Evolutionary conservation across 306 rosid genomes (phyloP), one percentile per base, ranked within the genome.

Genomic region (Cucurbita argyrosperma): DNA sequence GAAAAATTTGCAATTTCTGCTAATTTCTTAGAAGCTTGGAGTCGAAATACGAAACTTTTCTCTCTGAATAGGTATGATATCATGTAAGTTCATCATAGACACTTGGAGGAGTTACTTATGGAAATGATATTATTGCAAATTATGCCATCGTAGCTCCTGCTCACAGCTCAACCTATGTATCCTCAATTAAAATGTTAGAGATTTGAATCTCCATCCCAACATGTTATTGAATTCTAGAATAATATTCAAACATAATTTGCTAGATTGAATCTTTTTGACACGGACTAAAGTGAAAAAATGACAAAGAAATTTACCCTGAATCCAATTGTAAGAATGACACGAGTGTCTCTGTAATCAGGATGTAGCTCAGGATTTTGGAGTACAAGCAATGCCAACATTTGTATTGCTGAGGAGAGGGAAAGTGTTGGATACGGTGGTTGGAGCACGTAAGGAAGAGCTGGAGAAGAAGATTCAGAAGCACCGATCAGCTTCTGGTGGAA

Each of bases 371-470:
- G 87, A 81, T 54, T 91, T 83, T 71, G 21, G 74, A 47, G 96
- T 94, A 76, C 81, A 86, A 79, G 97, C 91, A 40, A 94, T 94
- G 96, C 97, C 99, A 35, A 91, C 97, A 4, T 90, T 94, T 62
- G 84, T 91, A 88, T 52, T 89, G 78, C 13, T 77, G 87, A 91
- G 87, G 95, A 76, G 61, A 49, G 97, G 96, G 79, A 84, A 84
- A 73, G 95, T 79, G 74, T 56, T 85, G 63, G 96, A 85, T 37
- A 84, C 81, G 53, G 78, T 94, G 60, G 85, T 91, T 35, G 99
- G 99, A 1, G 90, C 83, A 8, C 83, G 83, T 67, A 90, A 94
- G 80, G 96, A 91, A 8, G 97, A 94, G 79, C 90, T 94, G 19
- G 82, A 83, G 84, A 83, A 19, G 85, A 91, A 84, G 87, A 50